These are phyloP conservation scores for Mollisia scopiformis DNA, from an alignment of 2,329 filamentous ascomycete species.

Conservation along the genomic window DNA sequence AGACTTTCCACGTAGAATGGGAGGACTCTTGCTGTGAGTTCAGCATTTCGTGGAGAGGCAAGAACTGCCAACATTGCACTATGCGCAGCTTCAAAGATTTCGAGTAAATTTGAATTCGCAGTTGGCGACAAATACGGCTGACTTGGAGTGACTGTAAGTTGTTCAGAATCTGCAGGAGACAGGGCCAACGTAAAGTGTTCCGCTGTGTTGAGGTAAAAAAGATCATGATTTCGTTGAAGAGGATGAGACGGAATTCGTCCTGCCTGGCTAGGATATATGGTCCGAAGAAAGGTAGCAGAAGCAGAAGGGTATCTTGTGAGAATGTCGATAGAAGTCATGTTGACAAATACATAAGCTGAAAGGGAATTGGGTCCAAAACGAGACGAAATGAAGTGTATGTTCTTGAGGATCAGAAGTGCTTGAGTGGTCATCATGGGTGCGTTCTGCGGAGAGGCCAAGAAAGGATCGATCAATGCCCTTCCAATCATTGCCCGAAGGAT, in stretches of 20 bases:
- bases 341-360: constrained; percentile 71
- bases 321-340: constrained; percentile 70
- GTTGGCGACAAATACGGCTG: constrained; percentile 62
- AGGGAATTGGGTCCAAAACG: constrained; percentile 65
- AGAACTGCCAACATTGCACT: constrained; percentile 71
- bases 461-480: constrained; percentile 57
- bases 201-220: constrained; percentile 74
- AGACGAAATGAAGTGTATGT: constrained; percentile 71
- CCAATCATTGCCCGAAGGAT: constrained; percentile 61
- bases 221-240: constrained; percentile 65
- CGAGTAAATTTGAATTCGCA: constrained; percentile 50
- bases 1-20: constrained; percentile 71
- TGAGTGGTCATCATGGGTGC: constrained; percentile 64
- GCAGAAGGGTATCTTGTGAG: constrained; percentile 63
- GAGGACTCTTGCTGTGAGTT: constrained; percentile 61
- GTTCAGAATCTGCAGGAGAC: constrained; percentile 57
- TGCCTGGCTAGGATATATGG: constrained; percentile 33
- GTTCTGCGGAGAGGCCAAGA: constrained; percentile 51
- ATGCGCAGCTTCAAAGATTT: constrained; percentile 74
- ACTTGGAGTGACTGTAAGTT: constrained; percentile 62
- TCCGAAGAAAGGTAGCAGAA: constrained; percentile 58
- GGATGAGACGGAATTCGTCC: constrained; percentile 66
- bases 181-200: constrained; percentile 69
- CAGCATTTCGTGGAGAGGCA: constrained; percentile 64
- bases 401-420: constrained; percentile 63